Conservation (phyloP, 106 monocot genomes). For the Apostasia shenzhenica region DNA sequence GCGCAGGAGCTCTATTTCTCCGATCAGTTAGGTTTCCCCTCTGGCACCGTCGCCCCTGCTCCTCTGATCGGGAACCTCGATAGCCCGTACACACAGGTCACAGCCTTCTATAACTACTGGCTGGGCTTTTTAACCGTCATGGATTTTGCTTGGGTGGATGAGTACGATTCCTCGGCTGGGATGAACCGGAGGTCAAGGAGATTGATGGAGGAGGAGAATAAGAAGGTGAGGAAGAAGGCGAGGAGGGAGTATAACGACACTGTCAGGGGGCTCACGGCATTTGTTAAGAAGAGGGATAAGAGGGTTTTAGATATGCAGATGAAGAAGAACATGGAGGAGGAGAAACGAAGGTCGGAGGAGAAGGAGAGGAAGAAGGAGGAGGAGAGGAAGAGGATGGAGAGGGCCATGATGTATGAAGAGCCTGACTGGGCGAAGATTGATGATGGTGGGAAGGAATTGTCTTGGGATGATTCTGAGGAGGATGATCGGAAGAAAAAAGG, state of each 20-base stretch:
- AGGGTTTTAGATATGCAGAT: constrained; percentile 64
- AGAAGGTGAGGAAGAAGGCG: constrained; percentile 75
- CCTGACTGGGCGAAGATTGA: constrained; percentile 68
- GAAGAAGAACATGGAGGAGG: constrained; percentile 70
- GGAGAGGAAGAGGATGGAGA: constrained; percentile 64
- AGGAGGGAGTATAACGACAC: constrained; percentile 81
- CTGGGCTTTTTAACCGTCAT: constrained; percentile 62
- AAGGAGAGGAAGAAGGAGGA: constrained; percentile 72
- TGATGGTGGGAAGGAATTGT: constrained; percentile 26
- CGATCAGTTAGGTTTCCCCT: constrained; percentile 31
- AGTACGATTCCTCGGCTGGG: constrained; percentile 59
- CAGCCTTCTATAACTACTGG: constrained; percentile 88
- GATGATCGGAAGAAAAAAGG: constrained; percentile 26
- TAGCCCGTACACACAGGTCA: constrained; percentile 57
- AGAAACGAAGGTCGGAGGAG: constrained; percentile 49
- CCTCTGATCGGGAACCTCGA: constrained; percentile 87
- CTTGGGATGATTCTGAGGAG: constrained; percentile 18
- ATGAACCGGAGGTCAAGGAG: constrained; percentile 52
- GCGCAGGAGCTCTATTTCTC: constrained; percentile 62
- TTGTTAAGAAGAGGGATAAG: constrained; percentile 97
- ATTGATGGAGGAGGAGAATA: constrained; percentile 94
- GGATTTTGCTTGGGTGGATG: constrained; percentile 86
- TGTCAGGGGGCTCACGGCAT: constrained; percentile 67
- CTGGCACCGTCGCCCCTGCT: constrained; percentile 29
- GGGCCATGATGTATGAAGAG: constrained; percentile 59